Evolutionary conservation across 2,329 filamentous ascomycete species (phyloP), one percentile per base, ranked within the genome.

Genomic region (Diaporthe sp.): DNA sequence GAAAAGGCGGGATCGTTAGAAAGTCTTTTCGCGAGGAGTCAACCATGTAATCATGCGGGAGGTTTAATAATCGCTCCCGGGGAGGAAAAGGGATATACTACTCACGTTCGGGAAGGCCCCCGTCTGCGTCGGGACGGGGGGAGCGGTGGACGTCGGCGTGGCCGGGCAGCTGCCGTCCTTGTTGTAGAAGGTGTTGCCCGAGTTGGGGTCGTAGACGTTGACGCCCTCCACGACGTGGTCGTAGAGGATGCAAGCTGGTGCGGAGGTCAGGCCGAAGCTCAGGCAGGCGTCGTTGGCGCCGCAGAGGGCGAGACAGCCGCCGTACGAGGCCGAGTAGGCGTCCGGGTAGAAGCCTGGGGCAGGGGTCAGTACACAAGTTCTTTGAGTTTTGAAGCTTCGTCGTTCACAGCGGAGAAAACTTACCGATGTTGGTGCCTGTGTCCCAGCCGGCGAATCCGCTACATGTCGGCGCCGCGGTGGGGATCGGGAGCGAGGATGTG

Each of bases 121-220:
- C 30, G 74, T 76, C 72, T 76, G 74, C 22, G 73, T 73, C 13
- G 74, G 74, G 4, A 66, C 71, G 22, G 72, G 71, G 19, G 40
- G 55, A 10, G 57, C 30, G 0, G 74, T 52, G n/a, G 58, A 61
- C 38, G 58, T 72, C 13, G 74, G 74, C 52, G 74, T 72, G 28
- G 70, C 25, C 1, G 74, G 74, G 61, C 74, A 76, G n/a, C 25
- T 68, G 19, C 74, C 74, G 33, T 72, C 74, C 30, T 33, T 54
- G 42, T 76, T 73, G 52, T 76, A 76, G 55, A 76, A 76, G 28
- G 72, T 76, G 61, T 76, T 76, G 28, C 61, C 68, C 33, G 72
- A 61, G 45, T 64, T 54, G 8, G 74, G 60, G 42, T 66, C 70
- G 3, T 69, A 55, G 19, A 76, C 52, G 28, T 76, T 50, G 52